phyloP scores from a whole-genome alignment of 2,329 filamentous ascomycete genomes.

The Teratosphaeria pseudoeucalypti region DNA sequence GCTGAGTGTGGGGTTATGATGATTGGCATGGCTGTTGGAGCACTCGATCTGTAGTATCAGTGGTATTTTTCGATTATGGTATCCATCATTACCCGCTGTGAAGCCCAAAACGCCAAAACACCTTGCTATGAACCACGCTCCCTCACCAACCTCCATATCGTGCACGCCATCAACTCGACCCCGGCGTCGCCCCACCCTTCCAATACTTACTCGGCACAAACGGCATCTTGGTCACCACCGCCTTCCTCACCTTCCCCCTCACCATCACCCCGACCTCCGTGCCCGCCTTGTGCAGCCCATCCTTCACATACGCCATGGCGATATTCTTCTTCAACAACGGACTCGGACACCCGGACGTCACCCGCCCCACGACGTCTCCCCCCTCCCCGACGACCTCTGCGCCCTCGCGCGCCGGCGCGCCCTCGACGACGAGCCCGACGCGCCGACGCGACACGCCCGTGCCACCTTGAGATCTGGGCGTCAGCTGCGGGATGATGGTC shows the following conservation, averaged over 20 bases:
- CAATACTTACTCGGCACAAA: conserved; percentile 75
- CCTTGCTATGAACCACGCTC: background rate
- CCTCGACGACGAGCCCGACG: conserved; percentile 72
- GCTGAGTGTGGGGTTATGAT: background rate
- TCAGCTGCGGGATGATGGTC: conserved; percentile 66
- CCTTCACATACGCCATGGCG: conserved; percentile 85
- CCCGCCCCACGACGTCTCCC: conserved; percentile 58
- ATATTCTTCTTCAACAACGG: conserved; percentile 83
- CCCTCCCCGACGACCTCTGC: conserved; percentile 61
- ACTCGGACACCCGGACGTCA: conserved; percentile 86
- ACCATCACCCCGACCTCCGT: conserved; percentile 72
- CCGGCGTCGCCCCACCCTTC: conserved; percentile 24
- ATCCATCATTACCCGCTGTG: too few relatives aligned
- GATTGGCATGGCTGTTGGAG: too few relatives aligned
- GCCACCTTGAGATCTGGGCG: conserved; percentile 61
- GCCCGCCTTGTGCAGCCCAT: conserved; percentile 71
- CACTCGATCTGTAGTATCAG: too few relatives aligned
- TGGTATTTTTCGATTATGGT: too few relatives aligned
- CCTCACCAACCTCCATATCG: background rate
- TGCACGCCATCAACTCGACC: background rate
- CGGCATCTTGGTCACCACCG: conserved; percentile 75
- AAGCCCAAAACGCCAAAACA: background rate
- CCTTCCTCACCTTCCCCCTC: conserved; percentile 64
- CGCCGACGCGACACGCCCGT: conserved; percentile 60
- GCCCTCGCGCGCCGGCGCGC: conserved; percentile 81